These are phyloP conservation scores for Aspergillus carbonarius DNA, from an alignment of 2,329 filamentous ascomycete genomes.

Conservation along the genomic window DNA sequence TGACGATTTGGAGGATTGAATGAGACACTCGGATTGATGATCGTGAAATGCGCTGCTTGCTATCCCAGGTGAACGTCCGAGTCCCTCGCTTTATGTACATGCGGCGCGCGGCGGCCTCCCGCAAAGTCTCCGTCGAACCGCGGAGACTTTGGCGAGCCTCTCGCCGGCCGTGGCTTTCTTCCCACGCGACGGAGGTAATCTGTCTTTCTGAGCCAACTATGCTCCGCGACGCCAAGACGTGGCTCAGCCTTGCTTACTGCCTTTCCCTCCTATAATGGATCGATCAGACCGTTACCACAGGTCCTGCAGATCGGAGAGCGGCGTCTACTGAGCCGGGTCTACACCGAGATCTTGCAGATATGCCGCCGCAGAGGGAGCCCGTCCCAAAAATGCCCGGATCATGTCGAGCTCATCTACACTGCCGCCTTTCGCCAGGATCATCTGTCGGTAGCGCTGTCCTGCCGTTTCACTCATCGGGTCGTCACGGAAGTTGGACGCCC, in stretches of 20 bases:
- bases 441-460: background rate
- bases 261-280: no score
- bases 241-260: background rate
- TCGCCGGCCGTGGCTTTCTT: background rate
- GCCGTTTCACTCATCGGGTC: constrained; percentile 1
- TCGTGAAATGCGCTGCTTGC: background rate
- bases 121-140: background rate
- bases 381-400: background rate
- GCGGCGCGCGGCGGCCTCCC: background rate
- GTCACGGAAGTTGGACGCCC: background rate
- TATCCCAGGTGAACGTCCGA: background rate
- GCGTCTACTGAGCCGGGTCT: no score
- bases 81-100: background rate
- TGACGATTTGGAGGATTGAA: background rate
- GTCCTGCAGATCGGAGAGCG: no score
- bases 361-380: background rate
- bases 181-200: no score
- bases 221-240: background rate
- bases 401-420: background rate
- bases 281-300: background rate
- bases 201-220: no score
- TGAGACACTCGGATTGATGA: background rate
- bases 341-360: background rate
- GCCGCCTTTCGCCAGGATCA: background rate
- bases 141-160: background rate